Evolutionary conservation across 192 early-diverging fungal species (phyloP).

Genomic region (Gaertneriomyces sp.): DNA sequence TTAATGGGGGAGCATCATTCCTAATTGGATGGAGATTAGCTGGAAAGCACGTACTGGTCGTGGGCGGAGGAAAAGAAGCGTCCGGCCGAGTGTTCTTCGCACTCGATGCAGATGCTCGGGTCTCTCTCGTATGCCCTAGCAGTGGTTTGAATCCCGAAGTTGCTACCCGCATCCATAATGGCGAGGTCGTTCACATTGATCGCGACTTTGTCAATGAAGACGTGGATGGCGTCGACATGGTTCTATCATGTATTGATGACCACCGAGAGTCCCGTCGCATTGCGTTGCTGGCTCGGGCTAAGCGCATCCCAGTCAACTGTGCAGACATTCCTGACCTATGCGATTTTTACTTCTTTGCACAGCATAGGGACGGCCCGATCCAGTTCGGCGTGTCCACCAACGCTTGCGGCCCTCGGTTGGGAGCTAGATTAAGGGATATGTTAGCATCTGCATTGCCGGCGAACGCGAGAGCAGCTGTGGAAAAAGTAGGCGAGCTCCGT

Average conservation of each 20-base stretch:
- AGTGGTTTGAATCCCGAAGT: constrained; percentile 62
- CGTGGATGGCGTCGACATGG: constrained; percentile 44
- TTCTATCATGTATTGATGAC: constrained; percentile 57
- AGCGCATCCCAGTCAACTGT: constrained; percentile 85
- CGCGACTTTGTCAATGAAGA: constrained; percentile 47
- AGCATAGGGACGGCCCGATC: constrained; percentile 45
- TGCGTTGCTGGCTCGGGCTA: constrained; percentile 54
- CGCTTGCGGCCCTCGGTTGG: constrained; percentile 81
- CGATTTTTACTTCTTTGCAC: constrained; percentile 91
- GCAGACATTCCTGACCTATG: constrained; percentile 88
- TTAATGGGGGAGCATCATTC: constrained; percentile 36
- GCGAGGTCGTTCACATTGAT: constrained; percentile 52
- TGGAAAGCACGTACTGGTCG: constrained; percentile 75
- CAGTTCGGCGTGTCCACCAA: constrained; percentile 83
- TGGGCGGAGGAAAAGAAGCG: constrained; percentile 84
- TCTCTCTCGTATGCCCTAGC: constrained; percentile 71
- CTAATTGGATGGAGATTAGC: constrained; percentile 78
- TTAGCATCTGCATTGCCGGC: constrained; percentile 46
- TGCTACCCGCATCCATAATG: constrained; percentile 49
- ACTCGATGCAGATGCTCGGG: constrained; percentile 72
- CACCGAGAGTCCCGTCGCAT: constrained; percentile 59
- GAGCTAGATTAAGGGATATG: constrained; percentile 71
- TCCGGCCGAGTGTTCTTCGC: constrained; percentile 77
- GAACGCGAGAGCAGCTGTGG: constrained; percentile 24
- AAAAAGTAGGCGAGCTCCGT: constrained; percentile 44